Base-by-base conservation (phyloP, 2,329 filamentous ascomycete genomes). In the Trichoderma guizhouense region DNA sequence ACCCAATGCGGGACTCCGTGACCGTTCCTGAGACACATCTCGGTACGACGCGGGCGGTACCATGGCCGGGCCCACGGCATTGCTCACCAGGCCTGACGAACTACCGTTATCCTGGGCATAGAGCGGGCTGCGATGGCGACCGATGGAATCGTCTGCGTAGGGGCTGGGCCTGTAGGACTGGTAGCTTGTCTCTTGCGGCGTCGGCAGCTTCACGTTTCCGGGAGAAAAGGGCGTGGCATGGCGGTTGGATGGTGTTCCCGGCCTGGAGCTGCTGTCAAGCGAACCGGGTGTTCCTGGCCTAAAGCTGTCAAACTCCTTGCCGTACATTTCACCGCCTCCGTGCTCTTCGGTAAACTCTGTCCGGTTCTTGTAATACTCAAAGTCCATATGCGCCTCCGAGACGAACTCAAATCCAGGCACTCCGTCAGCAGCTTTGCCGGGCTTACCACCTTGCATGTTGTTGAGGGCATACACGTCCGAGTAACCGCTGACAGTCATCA, bases 291-390 rank as follows among this genome's bases (percentile, higher is more conserved):
- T 92, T 21, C 86, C 88, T 0, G 90, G 87, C 1, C 91, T 86
- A 18, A 87, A 81, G 2, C 90, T 82, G 73, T 92, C 91, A 28
- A 84, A 82, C 2, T 86, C 81, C 15, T 83, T 86, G 3, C 91
- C 92, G 74, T 88, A 91, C 7, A 91, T 84, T 36, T 89, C 88
- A 26, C 92, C 92, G 6, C 92, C 94, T n/a, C 94, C 94, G 75
- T 94, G 92, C 69, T 96, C 93, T 12, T 94, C 91, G 1, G 90
- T 90, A 82, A 98, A 98, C 76, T 98, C 95, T 2, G 93, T 88
- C 1, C 94, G 88, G 80, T 97, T 92, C 82, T 97, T 98, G 86
- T 91, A 98, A 82, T 94, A 95, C 73, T 94, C 91, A 79, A 97
- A 97, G 79, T 97, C 94, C 81, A 97, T 91, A 63, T 94, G 90